Evolutionary conservation across 2,329 filamentous ascomycete genomes (phyloP).

Genomic region (Huntiella abstrusa): DNA sequence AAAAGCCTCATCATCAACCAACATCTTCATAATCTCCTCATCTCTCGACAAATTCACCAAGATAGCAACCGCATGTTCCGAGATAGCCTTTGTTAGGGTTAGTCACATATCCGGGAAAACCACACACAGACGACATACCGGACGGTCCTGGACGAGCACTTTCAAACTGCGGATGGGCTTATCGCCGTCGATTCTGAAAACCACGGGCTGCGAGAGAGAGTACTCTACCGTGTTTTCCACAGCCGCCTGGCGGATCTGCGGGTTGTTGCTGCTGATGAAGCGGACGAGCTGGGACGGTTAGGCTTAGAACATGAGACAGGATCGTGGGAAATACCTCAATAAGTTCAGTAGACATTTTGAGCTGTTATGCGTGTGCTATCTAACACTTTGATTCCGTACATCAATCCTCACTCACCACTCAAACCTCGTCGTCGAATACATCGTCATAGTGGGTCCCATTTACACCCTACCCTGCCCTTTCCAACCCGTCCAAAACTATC

Average conservation of each 20-base stretch:
- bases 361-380: not conserved
- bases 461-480: not conserved
- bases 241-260: conserved; percentile 72
- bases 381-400: not conserved
- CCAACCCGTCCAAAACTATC: conserved; percentile 5
- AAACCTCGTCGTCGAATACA: not conserved
- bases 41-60: conserved; percentile 75
- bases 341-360: conserved; percentile 52
- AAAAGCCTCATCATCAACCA: conserved; percentile 67
- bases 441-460: not conserved
- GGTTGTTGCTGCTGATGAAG: conserved; percentile 83
- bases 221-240: conserved; percentile 77
- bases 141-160: conserved; percentile 65
- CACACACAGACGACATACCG: conserved; percentile 30
- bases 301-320: not conserved
- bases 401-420: not conserved
- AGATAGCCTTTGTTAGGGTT: conserved; percentile 44
- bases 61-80: conserved; percentile 81
- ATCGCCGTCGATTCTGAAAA: conserved; percentile 71
- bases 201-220: conserved; percentile 47
- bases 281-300: conserved; percentile 51
- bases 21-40: conserved; percentile 48
- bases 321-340: conserved; percentile 40
- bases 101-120: not conserved
- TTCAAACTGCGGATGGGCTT: conserved; percentile 75